Evolutionary conservation across 148 eudicot species (phyloP).

Genomic region (Vaccinium vitisidaea): DNA sequence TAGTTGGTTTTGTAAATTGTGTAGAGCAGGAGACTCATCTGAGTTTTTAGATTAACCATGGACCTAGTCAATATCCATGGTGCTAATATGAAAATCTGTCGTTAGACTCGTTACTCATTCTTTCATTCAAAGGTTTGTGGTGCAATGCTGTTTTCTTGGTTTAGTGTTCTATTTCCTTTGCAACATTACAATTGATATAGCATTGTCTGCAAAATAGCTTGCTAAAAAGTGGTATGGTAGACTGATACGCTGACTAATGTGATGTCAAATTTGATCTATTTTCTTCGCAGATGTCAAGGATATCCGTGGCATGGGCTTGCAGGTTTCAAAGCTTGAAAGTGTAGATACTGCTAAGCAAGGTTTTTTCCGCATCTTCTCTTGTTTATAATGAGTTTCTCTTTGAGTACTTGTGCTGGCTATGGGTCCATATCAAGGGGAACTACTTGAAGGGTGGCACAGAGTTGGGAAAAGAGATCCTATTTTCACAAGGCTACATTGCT

Average conservation of each 20-base stretch:
- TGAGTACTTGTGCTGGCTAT: neutral
- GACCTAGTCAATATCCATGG: neutral
- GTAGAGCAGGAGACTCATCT: neutral
- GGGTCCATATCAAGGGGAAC: neutral
- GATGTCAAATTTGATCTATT: constrained; percentile 12
- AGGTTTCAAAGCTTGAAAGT: constrained; percentile 78
- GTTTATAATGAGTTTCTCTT: neutral
- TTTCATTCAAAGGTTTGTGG: neutral
- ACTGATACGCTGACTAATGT: constrained; percentile 5
- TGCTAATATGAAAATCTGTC: neutral
- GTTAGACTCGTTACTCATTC: too few relatives aligned
- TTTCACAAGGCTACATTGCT: neutral
- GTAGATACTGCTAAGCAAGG: constrained; percentile 61
- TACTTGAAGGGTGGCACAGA: neutral
- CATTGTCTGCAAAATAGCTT: neutral
- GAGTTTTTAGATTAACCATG: neutral
- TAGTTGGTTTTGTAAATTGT: neutral
- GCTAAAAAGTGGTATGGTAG: constrained; percentile 3
- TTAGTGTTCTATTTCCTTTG: neutral
- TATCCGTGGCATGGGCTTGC: constrained; percentile 92
- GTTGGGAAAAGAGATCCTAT: neutral
- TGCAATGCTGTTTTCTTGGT: neutral
- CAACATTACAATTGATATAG: neutral
- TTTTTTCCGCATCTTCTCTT: constrained; percentile 17
- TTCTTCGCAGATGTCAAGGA: constrained; percentile 68